These are phyloP conservation scores for Adansonia digitata DNA, from an alignment of 345 rosid genomes.

Conservation along the genomic window DNA sequence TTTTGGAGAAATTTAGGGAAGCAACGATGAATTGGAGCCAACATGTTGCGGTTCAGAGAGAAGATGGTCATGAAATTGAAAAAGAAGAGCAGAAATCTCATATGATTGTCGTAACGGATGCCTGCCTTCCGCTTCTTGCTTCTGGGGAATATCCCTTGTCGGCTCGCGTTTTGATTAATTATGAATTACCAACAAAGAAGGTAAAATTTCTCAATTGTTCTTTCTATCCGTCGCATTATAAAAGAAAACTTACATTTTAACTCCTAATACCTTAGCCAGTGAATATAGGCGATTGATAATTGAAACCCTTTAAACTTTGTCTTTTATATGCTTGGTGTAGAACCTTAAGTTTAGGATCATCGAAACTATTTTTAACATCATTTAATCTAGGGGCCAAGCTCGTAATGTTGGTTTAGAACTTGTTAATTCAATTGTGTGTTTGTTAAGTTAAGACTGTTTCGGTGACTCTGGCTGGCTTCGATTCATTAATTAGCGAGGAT, in stretches of 20 bases:
- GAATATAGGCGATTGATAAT: not conserved
- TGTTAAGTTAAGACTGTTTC: not conserved
- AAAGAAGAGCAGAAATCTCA: constrained; percentile 50
- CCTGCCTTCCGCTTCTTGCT: constrained; percentile 67
- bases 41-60: constrained; percentile 28
- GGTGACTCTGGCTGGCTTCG: not conserved
- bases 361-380: not conserved
- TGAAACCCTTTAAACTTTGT: not conserved
- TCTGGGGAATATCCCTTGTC: constrained; percentile 60
- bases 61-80: constrained; percentile 31
- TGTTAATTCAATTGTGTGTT: not conserved
- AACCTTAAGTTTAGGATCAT: not conserved
- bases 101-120: constrained; percentile 70
- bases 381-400: not conserved
- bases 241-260: not conserved
- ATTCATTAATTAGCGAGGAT: not conserved
- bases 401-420: not conserved
- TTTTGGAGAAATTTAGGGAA: constrained; percentile 58
- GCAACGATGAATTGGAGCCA: constrained; percentile 56
- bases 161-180: constrained; percentile 76
- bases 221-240: not conserved
- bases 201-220: constrained; percentile 20
- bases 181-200: constrained; percentile 78
- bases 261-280: no score
- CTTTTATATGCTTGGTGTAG: not conserved